phyloP scores from a whole-genome alignment of 306 rosid genomes.

The Vigna radiata region DNA sequence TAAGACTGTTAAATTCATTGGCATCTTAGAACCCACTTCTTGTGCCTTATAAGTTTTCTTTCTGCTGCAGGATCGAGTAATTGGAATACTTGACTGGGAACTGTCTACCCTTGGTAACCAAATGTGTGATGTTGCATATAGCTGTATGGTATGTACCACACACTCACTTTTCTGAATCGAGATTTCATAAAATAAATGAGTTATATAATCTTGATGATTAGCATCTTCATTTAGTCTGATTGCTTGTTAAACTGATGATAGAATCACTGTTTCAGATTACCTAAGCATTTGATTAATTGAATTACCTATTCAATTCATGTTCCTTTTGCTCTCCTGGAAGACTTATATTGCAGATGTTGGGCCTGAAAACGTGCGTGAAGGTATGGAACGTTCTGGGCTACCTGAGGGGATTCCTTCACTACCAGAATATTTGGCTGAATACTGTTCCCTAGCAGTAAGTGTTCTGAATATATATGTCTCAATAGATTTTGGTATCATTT shows the following conservation, averaged over 20 bases:
- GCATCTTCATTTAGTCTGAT: conserved; percentile 22
- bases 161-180: conserved; percentile 18
- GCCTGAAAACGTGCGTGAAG: conserved; percentile 48
- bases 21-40: conserved; percentile 35
- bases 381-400: conserved; percentile 66
- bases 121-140: conserved; percentile 92
- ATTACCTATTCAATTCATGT: conserved; percentile 16
- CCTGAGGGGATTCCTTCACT: conserved; percentile 87
- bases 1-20: conserved; percentile 14
- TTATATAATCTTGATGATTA: conserved; percentile 19
- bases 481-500: background rate
- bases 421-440: conserved; percentile 83
- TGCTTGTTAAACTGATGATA: conserved; percentile 15
- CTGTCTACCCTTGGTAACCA: conserved; percentile 95
- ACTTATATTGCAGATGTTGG: conserved; percentile 59
- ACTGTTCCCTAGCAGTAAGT: conserved; percentile 84
- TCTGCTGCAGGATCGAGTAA: conserved; percentile 87
- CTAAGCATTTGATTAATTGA: conserved; percentile 23
- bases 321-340: conserved; percentile 57
- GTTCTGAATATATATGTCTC: conserved; percentile 27
- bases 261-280: background rate
- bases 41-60: conserved; percentile 42
- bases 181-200: conserved; percentile 17
- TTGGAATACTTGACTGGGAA: conserved; percentile 98
- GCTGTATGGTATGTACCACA: conserved; percentile 70